Evolutionary conservation across 371 early-diverging fungal genomes (phyloP), one percentile per base, ranked within the genome.

Genomic region (Nematocida sp.): DNA sequence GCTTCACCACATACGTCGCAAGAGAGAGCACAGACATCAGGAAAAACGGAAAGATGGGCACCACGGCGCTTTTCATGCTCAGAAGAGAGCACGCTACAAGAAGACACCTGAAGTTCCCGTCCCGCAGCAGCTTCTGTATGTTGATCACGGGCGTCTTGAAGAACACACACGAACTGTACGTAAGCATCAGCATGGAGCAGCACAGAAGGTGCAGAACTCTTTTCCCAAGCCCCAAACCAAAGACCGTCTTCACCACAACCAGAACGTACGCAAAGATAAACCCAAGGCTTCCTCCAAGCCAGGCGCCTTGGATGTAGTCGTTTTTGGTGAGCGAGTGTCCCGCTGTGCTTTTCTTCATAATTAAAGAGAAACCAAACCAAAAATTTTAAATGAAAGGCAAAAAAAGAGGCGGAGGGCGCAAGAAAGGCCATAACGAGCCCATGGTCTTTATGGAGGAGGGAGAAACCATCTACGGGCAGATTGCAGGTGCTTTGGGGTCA

Each of bases 401-500:
- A 40, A 63, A 57, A 64, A 76, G 63, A 63, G 51, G 51, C 19
- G 77, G 75, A 19, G 65, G 74, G 43, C 55, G 43, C 34, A 77
- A 53, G 48, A 67, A 64, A 19, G 60, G 48, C 27, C 23, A 27
- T 32, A 65, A 80, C 40, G 60, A 81, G 57, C 53, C 80, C 34
- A 55, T 82, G 36, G 46, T 74, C 15, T 81, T 77, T 53, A 67
- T 67, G 67, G 81, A 78, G 21, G 79, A 77, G 11, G 80, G 62
- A 36, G 55, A 67, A 55, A 75, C 77, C 32, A 67, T 79, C 81
- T 97, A 97, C 83, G 98, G 93, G 1, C 88, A 89, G 78, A 93
- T 96, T 50, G 70, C 85, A 41, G 90, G 90, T 83, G 91, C 95
- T 89, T 86, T 96, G 66, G 99, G 99, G 63, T 91, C 92, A 83